Evolutionary conservation across 495 filamentous ascomycete species (phyloP).

Genomic region (Annulohypoxylon bovei): DNA sequence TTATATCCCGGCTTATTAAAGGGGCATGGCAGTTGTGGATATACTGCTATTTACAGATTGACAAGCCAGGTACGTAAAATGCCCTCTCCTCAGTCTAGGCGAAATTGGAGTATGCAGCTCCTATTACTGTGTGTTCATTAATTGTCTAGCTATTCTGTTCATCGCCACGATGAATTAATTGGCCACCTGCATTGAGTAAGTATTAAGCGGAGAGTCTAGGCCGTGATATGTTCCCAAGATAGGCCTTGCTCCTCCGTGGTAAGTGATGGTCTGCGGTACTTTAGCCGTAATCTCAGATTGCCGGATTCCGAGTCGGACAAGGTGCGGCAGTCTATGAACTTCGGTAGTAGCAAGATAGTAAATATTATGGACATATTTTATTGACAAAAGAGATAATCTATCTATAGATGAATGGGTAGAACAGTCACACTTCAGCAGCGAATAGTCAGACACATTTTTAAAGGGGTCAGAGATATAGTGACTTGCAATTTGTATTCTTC

Average conservation of each 20-base stretch:
- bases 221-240: background rate
- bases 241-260: constrained; percentile 9
- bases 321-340: constrained; percentile 21
- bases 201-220: constrained; percentile 1
- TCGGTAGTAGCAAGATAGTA: constrained; percentile 9
- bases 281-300: constrained; percentile 43
- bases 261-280: constrained; percentile 8
- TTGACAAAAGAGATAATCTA: background rate
- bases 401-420: background rate
- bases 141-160: background rate
- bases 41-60: constrained; percentile 2
- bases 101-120: background rate
- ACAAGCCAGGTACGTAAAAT: background rate
- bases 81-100: background rate
- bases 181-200: background rate
- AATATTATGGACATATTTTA: background rate
- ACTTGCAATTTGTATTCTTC: background rate
- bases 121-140: background rate
- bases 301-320: constrained; percentile 18
- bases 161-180: constrained; percentile 1
- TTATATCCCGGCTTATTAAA: constrained; percentile 43
- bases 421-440: background rate
- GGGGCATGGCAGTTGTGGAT: constrained; percentile 30
- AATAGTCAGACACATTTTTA: background rate
- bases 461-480: background rate